phyloP scores from a whole-genome alignment of 306 rosid genomes.

The Cicer arietinum region DNA sequence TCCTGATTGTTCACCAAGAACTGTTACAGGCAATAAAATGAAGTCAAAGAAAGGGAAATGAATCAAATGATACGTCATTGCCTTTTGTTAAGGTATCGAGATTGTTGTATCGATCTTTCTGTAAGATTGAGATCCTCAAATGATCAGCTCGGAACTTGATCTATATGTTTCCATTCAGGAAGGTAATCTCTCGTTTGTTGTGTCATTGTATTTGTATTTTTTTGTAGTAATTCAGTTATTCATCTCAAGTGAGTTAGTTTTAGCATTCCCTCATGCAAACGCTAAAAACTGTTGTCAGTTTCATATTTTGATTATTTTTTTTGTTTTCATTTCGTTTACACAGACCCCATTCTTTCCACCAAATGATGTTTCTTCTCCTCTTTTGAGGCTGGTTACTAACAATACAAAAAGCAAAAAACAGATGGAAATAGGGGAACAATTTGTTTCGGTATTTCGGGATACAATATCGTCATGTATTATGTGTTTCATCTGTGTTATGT shows the following conservation, averaged over 20 bases:
- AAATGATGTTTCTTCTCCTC: conserved; percentile 25
- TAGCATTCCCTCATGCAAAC: conserved; percentile 31
- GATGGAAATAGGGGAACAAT: conserved; percentile 12
- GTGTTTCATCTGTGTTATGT: background rate
- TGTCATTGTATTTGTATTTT: conserved; percentile 43
- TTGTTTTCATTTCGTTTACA: background rate
- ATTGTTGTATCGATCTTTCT: conserved; percentile 42
- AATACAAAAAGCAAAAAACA: conserved; percentile 4
- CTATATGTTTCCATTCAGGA: conserved; percentile 39
- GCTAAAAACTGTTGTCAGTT: conserved; percentile 28
- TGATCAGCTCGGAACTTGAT: conserved; percentile 33
- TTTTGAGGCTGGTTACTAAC: conserved; percentile 24
- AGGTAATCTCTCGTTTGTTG: conserved; percentile 35
- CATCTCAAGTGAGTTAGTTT: conserved; percentile 44
- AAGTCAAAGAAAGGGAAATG: conserved; percentile 62
- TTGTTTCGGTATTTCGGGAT: conserved; percentile 22
- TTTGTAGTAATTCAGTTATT: conserved; percentile 26
- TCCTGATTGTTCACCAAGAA: conserved; percentile 42
- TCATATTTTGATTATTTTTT: conserved; percentile 13
- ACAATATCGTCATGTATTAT: conserved; percentile 29
- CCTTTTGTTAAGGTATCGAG: conserved; percentile 38
- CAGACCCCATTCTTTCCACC: conserved; percentile 34
- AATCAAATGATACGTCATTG: conserved; percentile 53
- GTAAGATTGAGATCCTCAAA: conserved; percentile 44
- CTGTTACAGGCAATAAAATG: conserved; percentile 43